Base-by-base conservation (phyloP, 2,329 filamentous ascomycete genomes). In the Rhinocladiella mackenziei region DNA sequence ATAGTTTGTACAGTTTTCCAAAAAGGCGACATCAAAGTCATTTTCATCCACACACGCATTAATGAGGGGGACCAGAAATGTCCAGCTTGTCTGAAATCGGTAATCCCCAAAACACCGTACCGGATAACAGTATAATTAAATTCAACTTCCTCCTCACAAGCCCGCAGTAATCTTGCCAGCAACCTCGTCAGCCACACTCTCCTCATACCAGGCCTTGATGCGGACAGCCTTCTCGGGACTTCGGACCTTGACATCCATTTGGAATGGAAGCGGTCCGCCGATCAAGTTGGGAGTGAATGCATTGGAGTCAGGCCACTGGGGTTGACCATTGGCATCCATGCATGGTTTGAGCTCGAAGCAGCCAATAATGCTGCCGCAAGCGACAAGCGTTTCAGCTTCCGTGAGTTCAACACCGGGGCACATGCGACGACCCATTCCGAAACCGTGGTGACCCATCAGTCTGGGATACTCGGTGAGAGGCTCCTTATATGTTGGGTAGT, bases 401-500 rank as follows among this genome's bases (percentile, higher is more conserved):
- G 53, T 56, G 28, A 58, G 35, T 40, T 60, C 54, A 22, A 60
- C 55, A 34, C 59, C 59, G 5, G 55, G 56, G 34, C 58, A 62
- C 43, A 55, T 53, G 31, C 59, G 54, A n/a, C 57, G 53, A 43
- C 58, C 59, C 50, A 56, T 60, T 20, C 57, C 58, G 45, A 61
- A 61, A 35, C 50, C 48, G 36, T 55, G 50, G 39, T 54, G 54
- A 35, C 55, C 51, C 48, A 56, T 58, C 14, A 60, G 52, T 34
- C 44, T 54, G n/a, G 59, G 59, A 33, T 62, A 54, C 25, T 54
- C 48, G 11, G 58, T 59, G 20, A 62, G 55, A 18, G 58, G 58
- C 45, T 58, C 56, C 48, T 58, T 56, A 50, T 58, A 62, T 18
- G 57, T 58, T 9, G 59, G 59, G 41, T 43, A 61, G 23, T 57